Conservation (phyloP, 2,329 filamentous ascomycete genomes). For the Epichloe scottii region DNA sequence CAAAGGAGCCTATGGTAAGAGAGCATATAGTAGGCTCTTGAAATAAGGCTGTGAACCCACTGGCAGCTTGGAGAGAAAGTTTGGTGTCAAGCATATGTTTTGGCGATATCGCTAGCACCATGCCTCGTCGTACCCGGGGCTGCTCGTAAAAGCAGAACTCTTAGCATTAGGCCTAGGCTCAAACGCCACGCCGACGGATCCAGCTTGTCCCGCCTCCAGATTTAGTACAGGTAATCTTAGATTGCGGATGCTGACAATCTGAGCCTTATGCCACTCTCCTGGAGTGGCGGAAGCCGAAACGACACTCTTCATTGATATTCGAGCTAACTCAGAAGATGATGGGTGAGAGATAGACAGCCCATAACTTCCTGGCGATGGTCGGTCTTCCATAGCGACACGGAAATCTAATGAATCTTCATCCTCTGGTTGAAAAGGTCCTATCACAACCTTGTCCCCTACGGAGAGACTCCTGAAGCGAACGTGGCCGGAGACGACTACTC, state of each 20-base stretch:
- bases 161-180: slow-evolving; percentile 17
- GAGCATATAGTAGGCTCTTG: slow-evolving; percentile 46
- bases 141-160: slow-evolving; percentile 7
- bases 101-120: slow-evolving; percentile 60
- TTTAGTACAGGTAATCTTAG: slow-evolving; percentile 69
- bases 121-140: slow-evolving; percentile 57
- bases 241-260: slow-evolving; percentile 77
- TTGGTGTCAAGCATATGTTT: slow-evolving; percentile 43
- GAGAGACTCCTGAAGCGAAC: slow-evolving; percentile 67
- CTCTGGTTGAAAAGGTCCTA: slow-evolving; percentile 64
- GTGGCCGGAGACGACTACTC: slow-evolving; percentile 73
- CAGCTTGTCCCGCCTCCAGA: slow-evolving; percentile 71
- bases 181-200: slow-evolving; percentile 72
- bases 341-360: slow-evolving; percentile 40
- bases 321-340: slow-evolving; percentile 39
- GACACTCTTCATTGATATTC: slow-evolving; percentile 39
- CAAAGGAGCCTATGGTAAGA: slow-evolving; percentile 53
- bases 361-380: slow-evolving; percentile 33
- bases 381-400: slow-evolving; percentile 28
- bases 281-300: slow-evolving; percentile 38
- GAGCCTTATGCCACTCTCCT: slow-evolving; percentile 68
- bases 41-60: slow-evolving; percentile 61
- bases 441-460: slow-evolving; percentile 62
- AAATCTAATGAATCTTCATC: slow-evolving; percentile 30
- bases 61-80: slow-evolving; percentile 49